phyloP scores from a whole-genome alignment of 805 yeast species.

The Candida sanyiensis region DNA sequence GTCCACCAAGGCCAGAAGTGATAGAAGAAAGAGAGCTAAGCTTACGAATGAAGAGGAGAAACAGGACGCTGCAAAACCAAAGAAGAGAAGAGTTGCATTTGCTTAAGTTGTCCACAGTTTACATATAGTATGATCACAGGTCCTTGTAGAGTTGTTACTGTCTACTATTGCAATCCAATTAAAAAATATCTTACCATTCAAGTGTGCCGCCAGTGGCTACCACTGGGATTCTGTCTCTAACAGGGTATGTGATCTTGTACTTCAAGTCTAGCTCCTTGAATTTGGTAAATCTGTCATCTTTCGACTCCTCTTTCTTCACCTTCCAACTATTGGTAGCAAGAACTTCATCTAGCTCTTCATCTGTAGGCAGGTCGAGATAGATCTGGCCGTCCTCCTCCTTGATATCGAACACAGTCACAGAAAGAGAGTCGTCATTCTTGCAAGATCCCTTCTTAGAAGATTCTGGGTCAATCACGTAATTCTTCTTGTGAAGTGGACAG shows the following conservation, averaged over 20 bases:
- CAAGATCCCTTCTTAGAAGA: conserved; percentile 27
- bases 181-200: conserved; percentile 26
- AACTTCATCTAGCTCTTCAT: conserved; percentile 29
- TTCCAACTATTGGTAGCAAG: conserved; percentile 33
- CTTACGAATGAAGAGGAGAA: conserved; percentile 22
- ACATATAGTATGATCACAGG: too few relatives aligned
- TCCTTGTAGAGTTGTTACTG: too few relatives aligned
- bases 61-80: conserved; percentile 18
- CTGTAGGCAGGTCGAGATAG: conserved; percentile 29
- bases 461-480: conserved; percentile 26
- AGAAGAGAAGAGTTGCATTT: conserved; percentile 44
- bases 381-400: conserved; percentile 30
- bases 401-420: conserved; percentile 31
- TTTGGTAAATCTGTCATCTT: conserved; percentile 10
- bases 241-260: conserved; percentile 24
- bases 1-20: conserved; percentile 61
- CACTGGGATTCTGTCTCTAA: conserved; percentile 11
- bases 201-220: conserved; percentile 9
- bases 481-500: conserved; percentile 34
- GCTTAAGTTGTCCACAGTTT: too few relatives aligned
- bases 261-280: conserved; percentile 20
- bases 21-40: conserved; percentile 54
- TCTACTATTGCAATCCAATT: too few relatives aligned
- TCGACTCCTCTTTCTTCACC: conserved; percentile 25
- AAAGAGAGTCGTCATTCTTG: conserved; percentile 26